Conservation (phyloP, 1,139 yeast species). For the Debaryomyces coudertii region DNA sequence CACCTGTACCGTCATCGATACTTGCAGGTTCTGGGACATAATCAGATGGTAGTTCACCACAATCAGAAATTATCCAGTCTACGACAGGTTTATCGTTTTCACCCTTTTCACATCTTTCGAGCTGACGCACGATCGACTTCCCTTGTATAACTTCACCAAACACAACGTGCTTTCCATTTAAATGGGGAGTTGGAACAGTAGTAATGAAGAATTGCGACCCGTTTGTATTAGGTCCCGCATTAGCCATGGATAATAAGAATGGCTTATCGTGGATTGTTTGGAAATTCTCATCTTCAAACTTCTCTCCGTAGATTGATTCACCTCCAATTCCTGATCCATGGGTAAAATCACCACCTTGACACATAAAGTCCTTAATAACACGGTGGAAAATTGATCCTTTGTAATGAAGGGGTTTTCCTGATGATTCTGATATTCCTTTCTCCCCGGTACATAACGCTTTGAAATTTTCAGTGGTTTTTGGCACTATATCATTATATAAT, state of each 20-base stretch:
- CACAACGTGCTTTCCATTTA: constrained; percentile 95
- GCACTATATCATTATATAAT: constrained; percentile 78
- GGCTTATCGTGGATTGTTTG: constrained; percentile 76
- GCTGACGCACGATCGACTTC: constrained; percentile 72
- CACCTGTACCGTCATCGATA: constrained; percentile 82
- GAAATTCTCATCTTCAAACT: constrained; percentile 93
- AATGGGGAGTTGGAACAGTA: constrained; percentile 79
- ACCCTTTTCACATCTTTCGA: constrained; percentile 72
- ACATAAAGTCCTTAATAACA: constrained; percentile 88
- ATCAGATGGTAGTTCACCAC: constrained; percentile 74
- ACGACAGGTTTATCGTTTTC: constrained; percentile 64
- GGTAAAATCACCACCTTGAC: constrained; percentile 97
- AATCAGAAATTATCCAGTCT: constrained; percentile 72
- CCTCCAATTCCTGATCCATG: constrained; percentile 92
- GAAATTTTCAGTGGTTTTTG: constrained; percentile 93
- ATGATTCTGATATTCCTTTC: constrained; percentile 61
- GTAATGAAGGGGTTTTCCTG: constrained; percentile 70
- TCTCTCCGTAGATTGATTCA: constrained; percentile 92
- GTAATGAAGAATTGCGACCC: constrained; percentile 96
- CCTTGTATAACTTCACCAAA: constrained; percentile 90
- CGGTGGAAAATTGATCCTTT: constrained; percentile 88
- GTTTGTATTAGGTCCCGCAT: constrained; percentile 92
- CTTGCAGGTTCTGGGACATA: constrained; percentile 42
- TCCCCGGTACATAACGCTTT: constrained; percentile 90
- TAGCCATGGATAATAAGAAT: constrained; percentile 92